Conservation (phyloP, 257 asterid species). For the Penstemon eatonii region DNA sequence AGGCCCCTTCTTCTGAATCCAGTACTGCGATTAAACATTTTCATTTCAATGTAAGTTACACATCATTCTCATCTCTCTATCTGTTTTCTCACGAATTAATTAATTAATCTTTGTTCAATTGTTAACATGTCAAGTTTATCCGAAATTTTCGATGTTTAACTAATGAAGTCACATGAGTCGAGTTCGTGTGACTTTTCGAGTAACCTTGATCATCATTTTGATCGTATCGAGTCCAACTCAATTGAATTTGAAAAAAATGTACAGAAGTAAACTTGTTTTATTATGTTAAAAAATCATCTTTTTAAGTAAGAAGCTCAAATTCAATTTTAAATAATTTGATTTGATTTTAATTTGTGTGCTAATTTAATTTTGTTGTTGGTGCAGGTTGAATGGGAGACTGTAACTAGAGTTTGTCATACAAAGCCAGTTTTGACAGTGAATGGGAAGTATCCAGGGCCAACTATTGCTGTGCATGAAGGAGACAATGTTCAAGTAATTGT, state of each 20-base stretch:
- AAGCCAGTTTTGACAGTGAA: slow-evolving; percentile 58
- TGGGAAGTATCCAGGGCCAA: slow-evolving; percentile 77
- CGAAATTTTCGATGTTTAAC: too few relatives aligned
- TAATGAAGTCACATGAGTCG: neutral
- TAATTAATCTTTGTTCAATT: too few relatives aligned
- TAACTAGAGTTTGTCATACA: slow-evolving; percentile 58
- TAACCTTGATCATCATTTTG: neutral
- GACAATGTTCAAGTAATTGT: slow-evolving; percentile 63
- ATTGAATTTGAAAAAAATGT: neutral
- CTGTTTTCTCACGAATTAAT: neutral
- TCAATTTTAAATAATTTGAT: too few relatives aligned
- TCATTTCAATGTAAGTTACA: slow-evolving; percentile 49
- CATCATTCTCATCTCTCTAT: neutral
- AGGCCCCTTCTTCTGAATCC: slow-evolving; percentile 39
- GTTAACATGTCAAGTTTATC: neutral
- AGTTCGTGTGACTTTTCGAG: neutral
- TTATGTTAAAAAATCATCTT: too few relatives aligned
- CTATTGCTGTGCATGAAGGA: slow-evolving; percentile 68
- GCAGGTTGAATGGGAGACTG: slow-evolving; percentile 67
- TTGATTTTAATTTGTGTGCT: too few relatives aligned
- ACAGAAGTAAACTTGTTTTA: too few relatives aligned
- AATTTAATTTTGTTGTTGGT: neutral
- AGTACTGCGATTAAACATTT: slow-evolving; percentile 39
- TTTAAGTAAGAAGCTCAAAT: too few relatives aligned
- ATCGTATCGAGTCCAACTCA: neutral